Percentiles rank a stretch among this genome's conserved stretches.
Conservation (phyloP, 2,329 filamentous ascomycete genomes). For the Fusarium transvaalense region DNA sequence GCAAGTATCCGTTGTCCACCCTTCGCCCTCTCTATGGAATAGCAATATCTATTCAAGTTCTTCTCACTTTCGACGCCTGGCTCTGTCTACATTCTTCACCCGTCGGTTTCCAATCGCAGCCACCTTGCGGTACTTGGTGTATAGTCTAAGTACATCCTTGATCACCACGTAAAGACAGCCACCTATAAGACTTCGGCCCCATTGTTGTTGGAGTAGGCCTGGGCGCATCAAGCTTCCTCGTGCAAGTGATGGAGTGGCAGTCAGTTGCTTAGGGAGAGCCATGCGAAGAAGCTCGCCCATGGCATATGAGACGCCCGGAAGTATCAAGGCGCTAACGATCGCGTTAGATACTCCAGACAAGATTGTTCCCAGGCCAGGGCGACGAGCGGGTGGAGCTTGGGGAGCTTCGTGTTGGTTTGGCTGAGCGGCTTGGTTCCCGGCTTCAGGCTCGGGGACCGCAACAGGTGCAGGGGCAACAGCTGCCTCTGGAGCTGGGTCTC, state of each 20-base stretch:
- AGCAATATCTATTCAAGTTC: neutral
- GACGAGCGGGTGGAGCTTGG: conserved; percentile 52
- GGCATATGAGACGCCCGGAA: conserved; percentile 83
- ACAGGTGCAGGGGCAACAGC: conserved; percentile 1
- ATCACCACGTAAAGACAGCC: conserved; percentile 90
- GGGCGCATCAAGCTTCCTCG: conserved; percentile 57
- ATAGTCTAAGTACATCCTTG: conserved; percentile 74
- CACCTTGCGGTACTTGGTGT: conserved; percentile 72
- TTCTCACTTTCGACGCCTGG: conserved; percentile 51
- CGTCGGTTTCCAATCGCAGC: conserved; percentile 66
- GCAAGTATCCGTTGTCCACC: conserved; percentile 21
- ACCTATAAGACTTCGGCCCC: conserved; percentile 90
- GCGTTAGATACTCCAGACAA: conserved; percentile 62
- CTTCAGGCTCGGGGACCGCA: conserved; percentile 1
- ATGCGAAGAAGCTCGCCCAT: conserved; percentile 81
- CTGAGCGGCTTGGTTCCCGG: conserved; percentile 11
- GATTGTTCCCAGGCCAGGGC: conserved; percentile 53
- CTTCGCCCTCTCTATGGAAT: neutral
- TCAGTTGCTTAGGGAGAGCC: conserved; percentile 76
- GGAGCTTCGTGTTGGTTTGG: conserved; percentile 51
- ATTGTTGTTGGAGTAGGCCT: conserved; percentile 82
- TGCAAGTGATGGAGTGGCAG: conserved; percentile 55
- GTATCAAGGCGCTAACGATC: conserved; percentile 72
- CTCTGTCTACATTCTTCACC: conserved; percentile 64
- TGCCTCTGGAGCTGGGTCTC: conserved; percentile 1